Conservation (phyloP, 805 yeast species). For the Priceomyces castillae region DNA sequence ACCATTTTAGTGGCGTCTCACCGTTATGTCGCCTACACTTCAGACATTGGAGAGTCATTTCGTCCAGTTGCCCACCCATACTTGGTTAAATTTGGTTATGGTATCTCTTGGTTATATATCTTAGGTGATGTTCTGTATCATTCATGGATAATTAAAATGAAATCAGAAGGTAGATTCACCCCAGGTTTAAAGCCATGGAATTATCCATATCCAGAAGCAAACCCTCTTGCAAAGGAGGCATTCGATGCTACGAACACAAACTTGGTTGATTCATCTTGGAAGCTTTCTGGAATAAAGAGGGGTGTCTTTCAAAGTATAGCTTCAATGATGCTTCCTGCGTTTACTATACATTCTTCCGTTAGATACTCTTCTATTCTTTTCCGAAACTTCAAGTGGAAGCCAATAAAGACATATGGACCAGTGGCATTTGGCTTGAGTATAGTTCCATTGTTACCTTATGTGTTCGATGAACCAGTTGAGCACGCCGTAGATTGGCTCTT, state of each 20-base stretch:
- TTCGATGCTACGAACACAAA: conserved; percentile 20
- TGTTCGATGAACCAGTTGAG: conserved; percentile 84
- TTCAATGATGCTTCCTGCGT: conserved; percentile 83
- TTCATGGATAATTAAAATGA: conserved; percentile 68
- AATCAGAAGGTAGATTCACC: conserved; percentile 59
- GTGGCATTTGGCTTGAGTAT: conserved; percentile 74
- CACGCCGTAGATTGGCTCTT: conserved; percentile 60
- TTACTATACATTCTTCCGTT: conserved; percentile 76
- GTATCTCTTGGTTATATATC: conserved; percentile 72
- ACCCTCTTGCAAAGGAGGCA: conserved; percentile 35
- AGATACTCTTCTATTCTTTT: conserved; percentile 63
- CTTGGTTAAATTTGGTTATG: conserved; percentile 65
- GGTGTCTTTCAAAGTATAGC: conserved; percentile 82
- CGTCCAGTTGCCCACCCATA: conserved; percentile 75
- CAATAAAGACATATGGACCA: conserved; percentile 66
- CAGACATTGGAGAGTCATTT: conserved; percentile 84
- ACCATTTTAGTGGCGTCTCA: conserved; percentile 72
- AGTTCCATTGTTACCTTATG: conserved; percentile 73
- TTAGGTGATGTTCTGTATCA: conserved; percentile 73
- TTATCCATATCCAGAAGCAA: conserved; percentile 40
- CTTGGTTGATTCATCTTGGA: conserved; percentile 61
- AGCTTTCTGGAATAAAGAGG: conserved; percentile 59
- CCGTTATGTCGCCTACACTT: conserved; percentile 81
- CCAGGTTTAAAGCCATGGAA: conserved; percentile 72
- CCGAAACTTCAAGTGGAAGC: conserved; percentile 49